Conservation (phyloP, 352 stramenopile genomes). For the Phytophthora sp. region DNA sequence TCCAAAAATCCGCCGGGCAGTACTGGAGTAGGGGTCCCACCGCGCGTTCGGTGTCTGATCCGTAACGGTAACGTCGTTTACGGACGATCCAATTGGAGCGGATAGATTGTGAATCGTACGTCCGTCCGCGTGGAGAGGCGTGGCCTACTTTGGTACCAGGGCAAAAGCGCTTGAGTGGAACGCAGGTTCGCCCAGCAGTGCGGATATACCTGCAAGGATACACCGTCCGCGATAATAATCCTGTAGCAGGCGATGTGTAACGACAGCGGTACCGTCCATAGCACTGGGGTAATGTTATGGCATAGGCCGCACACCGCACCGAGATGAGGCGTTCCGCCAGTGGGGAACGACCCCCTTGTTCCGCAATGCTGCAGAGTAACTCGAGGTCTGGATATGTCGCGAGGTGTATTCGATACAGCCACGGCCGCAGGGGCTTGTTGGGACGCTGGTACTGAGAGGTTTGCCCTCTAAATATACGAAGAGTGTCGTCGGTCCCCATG, state of each 20-base stretch:
- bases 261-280: background rate
- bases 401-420: conserved; percentile 9
- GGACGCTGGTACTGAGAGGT: background rate
- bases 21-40: background rate
- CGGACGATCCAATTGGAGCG: background rate
- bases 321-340: background rate
- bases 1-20: background rate
- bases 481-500: background rate
- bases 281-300: no score
- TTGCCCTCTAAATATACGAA: background rate
- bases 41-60: background rate
- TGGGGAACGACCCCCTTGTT: conserved; percentile 9
- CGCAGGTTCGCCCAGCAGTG: background rate
- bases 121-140: background rate
- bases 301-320: background rate
- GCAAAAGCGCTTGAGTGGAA: conserved; percentile 20
- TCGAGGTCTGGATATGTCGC: background rate
- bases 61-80: background rate
- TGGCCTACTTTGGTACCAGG: conserved; percentile 12
- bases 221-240: conserved; percentile 26
- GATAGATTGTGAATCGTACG: conserved; percentile 23
- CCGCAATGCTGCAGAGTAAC: conserved; percentile 2
- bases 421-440: background rate
- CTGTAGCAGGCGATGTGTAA: conserved; percentile 1
- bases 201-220: background rate